phyloP scores from a whole-genome alignment of 2,329 filamentous ascomycete species.

The Aspergillus aculeatus region DNA sequence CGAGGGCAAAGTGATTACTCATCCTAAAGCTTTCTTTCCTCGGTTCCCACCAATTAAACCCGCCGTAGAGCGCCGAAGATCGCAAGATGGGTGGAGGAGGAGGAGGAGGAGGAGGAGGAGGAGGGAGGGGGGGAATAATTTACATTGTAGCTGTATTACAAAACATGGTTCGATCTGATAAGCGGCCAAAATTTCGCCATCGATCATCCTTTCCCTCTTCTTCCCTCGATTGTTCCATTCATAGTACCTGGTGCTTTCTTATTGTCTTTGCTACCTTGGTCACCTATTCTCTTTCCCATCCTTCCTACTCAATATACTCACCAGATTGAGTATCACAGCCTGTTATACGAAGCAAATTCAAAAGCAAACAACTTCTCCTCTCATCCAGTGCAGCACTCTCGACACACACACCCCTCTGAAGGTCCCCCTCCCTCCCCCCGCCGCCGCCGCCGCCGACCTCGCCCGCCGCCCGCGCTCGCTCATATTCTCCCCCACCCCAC shows the following conservation, averaged over 20 bases:
- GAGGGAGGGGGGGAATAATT: not conserved
- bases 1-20: not conserved
- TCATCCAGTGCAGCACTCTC: not conserved
- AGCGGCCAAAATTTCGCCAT: constrained; percentile 27
- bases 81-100: not conserved
- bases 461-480: not conserved
- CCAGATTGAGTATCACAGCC: not conserved
- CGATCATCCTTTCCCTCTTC: constrained; percentile 14
- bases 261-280: not conserved
- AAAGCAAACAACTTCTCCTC: not conserved
- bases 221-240: constrained; percentile 8
- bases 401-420: not conserved
- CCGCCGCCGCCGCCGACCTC: constrained; percentile 1
- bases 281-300: not conserved
- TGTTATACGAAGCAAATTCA: not conserved
- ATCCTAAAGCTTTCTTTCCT: not conserved
- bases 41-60: not conserved
- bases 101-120: not conserved
- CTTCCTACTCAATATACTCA: not conserved
- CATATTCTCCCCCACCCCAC: not conserved
- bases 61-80: constrained; percentile 2
- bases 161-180: constrained; percentile 31
- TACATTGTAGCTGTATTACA: constrained; percentile 8
- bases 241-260: not conserved
- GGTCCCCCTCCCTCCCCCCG: not conserved